Percentiles rank a stretch among this genome's conserved stretches.
phyloP scores from a whole-genome alignment of 306 rosid species.

The Quercus parvula region DNA sequence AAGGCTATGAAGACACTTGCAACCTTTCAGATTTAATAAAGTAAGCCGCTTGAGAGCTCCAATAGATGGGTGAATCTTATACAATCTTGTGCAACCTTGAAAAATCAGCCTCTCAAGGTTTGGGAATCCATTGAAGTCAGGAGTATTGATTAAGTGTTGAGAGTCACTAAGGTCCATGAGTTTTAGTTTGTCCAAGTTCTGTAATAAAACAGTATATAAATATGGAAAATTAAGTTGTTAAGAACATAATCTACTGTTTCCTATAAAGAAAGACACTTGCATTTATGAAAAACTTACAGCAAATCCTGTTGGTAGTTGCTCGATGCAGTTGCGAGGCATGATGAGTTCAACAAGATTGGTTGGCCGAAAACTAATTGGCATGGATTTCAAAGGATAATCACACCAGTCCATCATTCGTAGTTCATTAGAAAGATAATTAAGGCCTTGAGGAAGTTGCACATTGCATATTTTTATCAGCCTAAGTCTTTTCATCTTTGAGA shows the following conservation, averaged over 20 bases:
- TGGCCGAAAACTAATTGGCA: slow-evolving; percentile 4
- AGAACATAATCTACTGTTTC: too few relatives aligned
- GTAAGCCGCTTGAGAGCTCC: slow-evolving; percentile 10
- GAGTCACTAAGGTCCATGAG: slow-evolving; percentile 15
- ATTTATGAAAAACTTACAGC: not conserved
- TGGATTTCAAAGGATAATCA: slow-evolving; percentile 5
- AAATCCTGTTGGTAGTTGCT: slow-evolving; percentile 2
- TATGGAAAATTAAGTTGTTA: not conserved
- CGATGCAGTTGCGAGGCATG: slow-evolving; percentile 4
- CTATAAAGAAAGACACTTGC: not conserved
- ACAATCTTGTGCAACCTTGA: slow-evolving; percentile 18
- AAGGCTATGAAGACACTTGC: slow-evolving; percentile 8
- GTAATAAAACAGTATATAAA: not conserved
- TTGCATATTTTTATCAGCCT: slow-evolving; percentile 15
- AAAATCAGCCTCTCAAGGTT: slow-evolving; percentile 18
- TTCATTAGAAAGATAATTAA: slow-evolving; percentile 25
- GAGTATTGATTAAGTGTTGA: slow-evolving; percentile 5
- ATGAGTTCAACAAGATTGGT: slow-evolving; percentile 19
- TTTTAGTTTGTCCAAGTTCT: slow-evolving; percentile 14
- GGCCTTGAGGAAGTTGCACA: slow-evolving; percentile 23
- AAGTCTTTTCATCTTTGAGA: slow-evolving; percentile 18
- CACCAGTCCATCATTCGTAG: slow-evolving; percentile 15
- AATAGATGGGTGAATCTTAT: slow-evolving; percentile 15
- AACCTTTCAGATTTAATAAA: slow-evolving; percentile 12
- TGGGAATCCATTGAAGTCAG: slow-evolving; percentile 7